Conservation (phyloP, 1,284 basidiomycete species). For the Coriolopsis trogii region DNA sequence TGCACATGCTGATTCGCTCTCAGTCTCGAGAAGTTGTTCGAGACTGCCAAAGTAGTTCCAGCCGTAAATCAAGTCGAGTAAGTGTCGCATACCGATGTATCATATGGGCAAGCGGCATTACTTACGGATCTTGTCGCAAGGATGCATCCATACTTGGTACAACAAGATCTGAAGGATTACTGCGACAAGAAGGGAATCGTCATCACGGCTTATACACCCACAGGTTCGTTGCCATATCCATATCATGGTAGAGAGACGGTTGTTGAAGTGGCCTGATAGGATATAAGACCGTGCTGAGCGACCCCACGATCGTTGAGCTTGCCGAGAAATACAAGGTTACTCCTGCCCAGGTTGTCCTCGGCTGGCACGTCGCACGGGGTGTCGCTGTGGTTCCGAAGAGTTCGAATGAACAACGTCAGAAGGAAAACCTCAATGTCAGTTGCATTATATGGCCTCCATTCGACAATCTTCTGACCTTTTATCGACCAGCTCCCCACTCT, state of each 20-base stretch:
- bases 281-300: slow-evolving; percentile 41
- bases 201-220: slow-evolving; percentile 68
- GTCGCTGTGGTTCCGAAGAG: slow-evolving; percentile 46
- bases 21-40: slow-evolving; percentile 48
- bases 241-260: background rate
- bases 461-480: slow-evolving; percentile 4
- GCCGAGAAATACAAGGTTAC: slow-evolving; percentile 46
- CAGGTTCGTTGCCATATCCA: slow-evolving; percentile 41
- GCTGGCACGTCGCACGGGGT: slow-evolving; percentile 48
- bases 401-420: slow-evolving; percentile 42
- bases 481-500: slow-evolving; percentile 46
- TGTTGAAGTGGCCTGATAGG: slow-evolving; percentile 30
- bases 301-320: slow-evolving; percentile 43
- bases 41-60: slow-evolving; percentile 50
- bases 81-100: slow-evolving; percentile 35
- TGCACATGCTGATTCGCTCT: background rate
- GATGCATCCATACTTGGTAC: slow-evolving; percentile 58
- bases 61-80: slow-evolving; percentile 68
- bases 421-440: slow-evolving; percentile 46
- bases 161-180: slow-evolving; percentile 58
- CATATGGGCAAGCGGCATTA: background rate
- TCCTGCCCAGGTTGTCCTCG: slow-evolving; percentile 45
- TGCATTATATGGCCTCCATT: no score
- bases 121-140: no score
- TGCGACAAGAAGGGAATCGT: slow-evolving; percentile 62